These are phyloP conservation scores for Xylaria nigripes DNA, from an alignment of 495 filamentous ascomycete genomes.

Conservation along the genomic window DNA sequence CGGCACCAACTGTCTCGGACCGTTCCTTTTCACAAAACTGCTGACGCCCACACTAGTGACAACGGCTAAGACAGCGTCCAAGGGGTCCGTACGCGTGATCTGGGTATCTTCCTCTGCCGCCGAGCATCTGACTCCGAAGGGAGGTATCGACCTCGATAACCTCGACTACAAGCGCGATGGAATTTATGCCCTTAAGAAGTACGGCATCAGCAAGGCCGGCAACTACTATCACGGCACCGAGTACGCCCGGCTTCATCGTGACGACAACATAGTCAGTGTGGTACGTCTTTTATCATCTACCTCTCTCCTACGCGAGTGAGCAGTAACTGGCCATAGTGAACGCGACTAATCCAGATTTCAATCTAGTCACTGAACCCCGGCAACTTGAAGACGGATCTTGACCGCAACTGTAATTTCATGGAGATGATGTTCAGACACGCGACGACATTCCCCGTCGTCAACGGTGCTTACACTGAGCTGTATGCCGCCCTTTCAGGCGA, in stretches of 20 bases:
- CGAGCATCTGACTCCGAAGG: constrained; percentile 23
- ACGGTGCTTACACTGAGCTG: constrained; percentile 37
- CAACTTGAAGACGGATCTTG: constrained; percentile 30
- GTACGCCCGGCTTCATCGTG: constrained; percentile 26
- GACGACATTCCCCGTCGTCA: constrained; percentile 6
- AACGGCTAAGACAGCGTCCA: constrained; percentile 17
- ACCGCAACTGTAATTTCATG: constrained; percentile 6
- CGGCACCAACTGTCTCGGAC: constrained; percentile 35
- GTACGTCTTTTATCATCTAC: constrained; percentile 12
- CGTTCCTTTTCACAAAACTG: constrained; percentile 33
- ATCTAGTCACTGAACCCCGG: constrained; percentile 34
- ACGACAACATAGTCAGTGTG: constrained; percentile 29
- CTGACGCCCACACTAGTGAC: constrained; percentile 33
- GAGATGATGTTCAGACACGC: constrained; percentile 8
- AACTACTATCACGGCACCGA: constrained; percentile 33
- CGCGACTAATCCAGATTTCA: neutral
- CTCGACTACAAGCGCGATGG: constrained; percentile 24
- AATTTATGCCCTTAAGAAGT: constrained; percentile 18
- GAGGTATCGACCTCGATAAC: constrained; percentile 31
- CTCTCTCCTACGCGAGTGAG: neutral
- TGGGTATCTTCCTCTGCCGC: constrained; percentile 35
- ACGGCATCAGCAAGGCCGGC: constrained; percentile 38
- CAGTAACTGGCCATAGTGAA: neutral
- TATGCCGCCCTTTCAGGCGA: constrained; percentile 32
- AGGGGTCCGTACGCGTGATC: constrained; percentile 33